Base-by-base conservation (phyloP, 2,329 filamentous ascomycete genomes). In the Tolypocladium ophioglossoides region DNA sequence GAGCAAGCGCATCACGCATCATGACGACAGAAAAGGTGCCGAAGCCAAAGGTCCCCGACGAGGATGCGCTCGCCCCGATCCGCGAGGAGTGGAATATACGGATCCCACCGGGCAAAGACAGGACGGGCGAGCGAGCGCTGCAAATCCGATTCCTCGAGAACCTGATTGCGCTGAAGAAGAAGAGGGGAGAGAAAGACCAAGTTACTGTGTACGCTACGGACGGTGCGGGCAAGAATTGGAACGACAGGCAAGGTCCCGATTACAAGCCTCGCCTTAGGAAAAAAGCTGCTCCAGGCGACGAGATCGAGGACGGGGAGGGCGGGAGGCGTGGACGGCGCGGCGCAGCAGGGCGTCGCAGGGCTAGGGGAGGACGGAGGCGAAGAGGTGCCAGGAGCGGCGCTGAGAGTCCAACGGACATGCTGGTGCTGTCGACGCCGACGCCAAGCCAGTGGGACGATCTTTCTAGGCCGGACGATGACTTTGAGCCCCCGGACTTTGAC, bases 1-100 rank as follows among this genome's bases (percentile, higher is more conserved):
- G 80, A 20, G 79, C 82, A 34, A 84, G 83, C 55, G 80, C 80
- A 51, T 78, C 83, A n/a, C 83, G 86, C 56, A 78, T 91, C 55
- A 53, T 61, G 50, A 61, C 59, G 27, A 59, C 50, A 8, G 83
- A 86, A 58, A 82, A 82, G 56, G 76, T 79, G 39, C 68, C 90
- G 16, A 75, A 76, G 49, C 74, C 77, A 22, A 76, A 73, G 39
- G 63, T 67, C 30, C 61, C 60, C 7, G 64, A 61, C 14, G 65
- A 70, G 53, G 69, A 71, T 50, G 61, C 65, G 7, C 59, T 73
- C 10, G 66, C 69, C 9, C 62, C 67, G n/a, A 71, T 76, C 20
- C 72, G 73, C 41, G 63, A 70, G 48, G 67, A 72, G 54, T 71
- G 68, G 67, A 70, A 73, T 24, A 71, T 79, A 50, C 68, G 72